Conservation (phyloP, 2,329 filamentous ascomycete species). For the Colletotrichum cuscutae region DNA sequence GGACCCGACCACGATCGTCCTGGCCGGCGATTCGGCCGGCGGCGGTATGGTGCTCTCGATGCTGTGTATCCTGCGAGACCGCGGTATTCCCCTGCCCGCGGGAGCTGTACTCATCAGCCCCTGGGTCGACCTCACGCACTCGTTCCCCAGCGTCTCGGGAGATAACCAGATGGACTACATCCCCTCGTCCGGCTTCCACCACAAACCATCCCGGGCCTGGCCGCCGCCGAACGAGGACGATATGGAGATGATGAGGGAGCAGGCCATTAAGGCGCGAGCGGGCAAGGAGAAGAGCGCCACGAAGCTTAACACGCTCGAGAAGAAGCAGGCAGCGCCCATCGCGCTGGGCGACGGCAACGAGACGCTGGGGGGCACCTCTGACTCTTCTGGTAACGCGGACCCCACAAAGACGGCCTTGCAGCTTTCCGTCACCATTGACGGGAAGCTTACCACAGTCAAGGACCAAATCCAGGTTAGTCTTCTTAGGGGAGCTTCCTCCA, state of each 20-base stretch:
- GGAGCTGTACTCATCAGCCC: conserved; percentile 92
- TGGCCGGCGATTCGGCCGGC: conserved; percentile 94
- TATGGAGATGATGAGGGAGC: conserved; percentile 62
- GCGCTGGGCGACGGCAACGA: conserved; percentile 21
- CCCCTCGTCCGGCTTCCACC: conserved; percentile 86
- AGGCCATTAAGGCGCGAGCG: conserved; percentile 55
- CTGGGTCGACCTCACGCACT: conserved; percentile 96
- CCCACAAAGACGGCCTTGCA: conserved; percentile 41
- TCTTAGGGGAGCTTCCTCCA: not conserved
- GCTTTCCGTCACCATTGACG: conserved; percentile 77
- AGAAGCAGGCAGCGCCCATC: conserved; percentile 48
- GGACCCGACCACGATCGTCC: conserved; percentile 82
- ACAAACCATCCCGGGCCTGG: conserved; percentile 91
- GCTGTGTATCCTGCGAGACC: conserved; percentile 83
- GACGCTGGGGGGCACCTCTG: not conserved
- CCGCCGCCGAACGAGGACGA: conserved; percentile 89
- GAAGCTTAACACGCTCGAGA: conserved; percentile 39
- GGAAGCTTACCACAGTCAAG: conserved; percentile 76
- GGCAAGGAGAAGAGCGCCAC: conserved; percentile 37
- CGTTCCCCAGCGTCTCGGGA: conserved; percentile 87
- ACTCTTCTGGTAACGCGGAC: not conserved
- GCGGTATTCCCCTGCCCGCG: conserved; percentile 84
- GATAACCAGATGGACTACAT: conserved; percentile 87
- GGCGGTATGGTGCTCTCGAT: conserved; percentile 88
- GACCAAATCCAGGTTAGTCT: conserved; percentile 88